Conservation (phyloP, 345 rosid species). For the Melastoma malabathricum region DNA sequence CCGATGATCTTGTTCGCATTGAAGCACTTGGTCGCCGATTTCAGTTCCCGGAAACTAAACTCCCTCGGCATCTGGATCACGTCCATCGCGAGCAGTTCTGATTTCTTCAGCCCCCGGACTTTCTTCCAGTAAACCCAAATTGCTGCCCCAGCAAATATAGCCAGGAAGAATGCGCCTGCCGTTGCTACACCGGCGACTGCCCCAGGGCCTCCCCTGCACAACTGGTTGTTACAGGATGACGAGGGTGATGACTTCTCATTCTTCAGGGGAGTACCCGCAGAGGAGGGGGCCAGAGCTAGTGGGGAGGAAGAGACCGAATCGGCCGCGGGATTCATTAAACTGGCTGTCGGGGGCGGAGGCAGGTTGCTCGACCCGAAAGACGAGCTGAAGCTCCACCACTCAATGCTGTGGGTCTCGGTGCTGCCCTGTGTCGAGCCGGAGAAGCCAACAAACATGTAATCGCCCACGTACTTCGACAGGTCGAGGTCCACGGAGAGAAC, state of each 20-base stretch:
- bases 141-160: slow-evolving; percentile 50
- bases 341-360: slow-evolving; percentile 59
- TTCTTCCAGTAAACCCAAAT: slow-evolving; percentile 68
- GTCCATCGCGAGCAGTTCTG: slow-evolving; percentile 60
- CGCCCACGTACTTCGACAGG: slow-evolving; percentile 64
- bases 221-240: slow-evolving; percentile 67
- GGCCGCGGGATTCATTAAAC: slow-evolving; percentile 57
- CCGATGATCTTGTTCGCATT: slow-evolving; percentile 62
- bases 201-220: slow-evolving; percentile 74
- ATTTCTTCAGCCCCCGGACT: slow-evolving; percentile 30
- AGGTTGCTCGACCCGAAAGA: slow-evolving; percentile 56
- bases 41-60: slow-evolving; percentile 78
- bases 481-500: slow-evolving; percentile 44
- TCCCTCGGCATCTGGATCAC: slow-evolving; percentile 81
- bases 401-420: slow-evolving; percentile 84
- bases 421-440: slow-evolving; percentile 98
- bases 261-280: slow-evolving; percentile 24
- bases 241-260: slow-evolving; percentile 24
- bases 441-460: slow-evolving; percentile 92
- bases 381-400: slow-evolving; percentile 93
- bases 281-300: slow-evolving; percentile 42
- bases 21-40: slow-evolving; percentile 68
- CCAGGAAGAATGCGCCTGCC: slow-evolving; percentile 81
- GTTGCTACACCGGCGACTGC: slow-evolving; percentile 96
- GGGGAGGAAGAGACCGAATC: slow-evolving; percentile 49